phyloP scores from a whole-genome alignment of 202 grass and related monocot genomes.

The Panicum virgatum region DNA sequence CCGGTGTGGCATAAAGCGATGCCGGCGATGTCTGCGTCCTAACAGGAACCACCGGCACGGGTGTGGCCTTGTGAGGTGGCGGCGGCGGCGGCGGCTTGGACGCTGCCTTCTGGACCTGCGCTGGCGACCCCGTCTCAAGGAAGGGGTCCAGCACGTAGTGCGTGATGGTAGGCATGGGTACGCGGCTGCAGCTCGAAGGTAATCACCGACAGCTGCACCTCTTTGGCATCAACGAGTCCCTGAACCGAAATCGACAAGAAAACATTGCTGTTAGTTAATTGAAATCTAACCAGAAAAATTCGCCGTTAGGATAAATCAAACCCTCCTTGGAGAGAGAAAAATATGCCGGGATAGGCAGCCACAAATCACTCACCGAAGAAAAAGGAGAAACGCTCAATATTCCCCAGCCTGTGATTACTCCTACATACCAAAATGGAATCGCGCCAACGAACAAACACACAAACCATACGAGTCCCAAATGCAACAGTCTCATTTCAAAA shows the following conservation, averaged over 20 bases:
- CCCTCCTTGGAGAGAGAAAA: background rate
- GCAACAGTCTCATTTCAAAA: constrained; percentile 3
- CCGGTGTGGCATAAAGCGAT: constrained; percentile 67
- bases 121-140: constrained; percentile 60
- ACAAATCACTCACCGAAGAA: background rate
- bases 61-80: constrained; percentile 20
- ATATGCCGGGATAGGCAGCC: constrained; percentile 19
- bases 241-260: constrained; percentile 28
- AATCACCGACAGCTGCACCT: constrained; percentile 37
- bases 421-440: background rate
- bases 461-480: background rate
- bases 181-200: background rate
- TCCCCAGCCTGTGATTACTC: background rate
- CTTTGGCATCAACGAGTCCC: constrained; percentile 29
- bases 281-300: too few relatives aligned
- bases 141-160: constrained; percentile 74
- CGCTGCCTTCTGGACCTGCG: constrained; percentile 24
- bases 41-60: constrained; percentile 32
- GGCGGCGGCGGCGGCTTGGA: constrained; percentile 33
- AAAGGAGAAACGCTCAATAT: background rate
- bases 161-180: constrained; percentile 83
- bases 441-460: background rate
- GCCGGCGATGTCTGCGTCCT: constrained; percentile 39
- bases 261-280: too few relatives aligned
- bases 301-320: constrained; percentile 27